Conservation (phyloP, 2,329 filamentous ascomycete genomes). For the Phaeosphaeria sp. region DNA sequence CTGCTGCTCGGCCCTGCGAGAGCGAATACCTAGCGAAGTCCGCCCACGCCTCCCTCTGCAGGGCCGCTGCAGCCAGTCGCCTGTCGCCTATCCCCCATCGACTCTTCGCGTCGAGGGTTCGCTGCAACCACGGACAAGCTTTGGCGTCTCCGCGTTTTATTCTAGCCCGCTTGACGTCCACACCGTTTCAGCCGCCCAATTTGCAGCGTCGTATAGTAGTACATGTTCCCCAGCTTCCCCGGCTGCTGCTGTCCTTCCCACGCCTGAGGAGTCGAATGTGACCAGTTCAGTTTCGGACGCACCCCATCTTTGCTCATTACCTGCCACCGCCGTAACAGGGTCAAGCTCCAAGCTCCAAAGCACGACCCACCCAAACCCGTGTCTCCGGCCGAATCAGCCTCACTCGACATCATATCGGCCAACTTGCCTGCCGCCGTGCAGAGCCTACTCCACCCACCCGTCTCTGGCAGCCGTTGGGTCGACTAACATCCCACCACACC, state of each 20-base stretch:
- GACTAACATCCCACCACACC: conserved; percentile 2
- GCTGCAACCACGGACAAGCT: conserved; percentile 15
- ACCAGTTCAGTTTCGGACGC: conserved; percentile 16
- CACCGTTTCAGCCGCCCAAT: conserved; percentile 21
- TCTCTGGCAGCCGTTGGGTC: conserved; percentile 7
- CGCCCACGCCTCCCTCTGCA: neutral
- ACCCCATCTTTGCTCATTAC: conserved; percentile 11
- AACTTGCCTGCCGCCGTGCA: conserved; percentile 10
- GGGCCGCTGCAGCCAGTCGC: neutral
- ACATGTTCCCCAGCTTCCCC: conserved; percentile 12
- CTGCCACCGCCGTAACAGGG: conserved; percentile 10
- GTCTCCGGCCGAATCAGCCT: conserved; percentile 27
- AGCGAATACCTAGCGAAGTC: conserved; percentile 17
- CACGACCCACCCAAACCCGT: conserved; percentile 19
- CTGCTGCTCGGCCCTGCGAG: conserved; percentile 12
- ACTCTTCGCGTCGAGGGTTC: conserved; percentile 16
- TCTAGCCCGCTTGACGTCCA: conserved; percentile 23
- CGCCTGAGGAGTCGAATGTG: conserved; percentile 11
- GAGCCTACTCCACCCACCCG: conserved; percentile 14
- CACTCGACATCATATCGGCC: conserved; percentile 27
- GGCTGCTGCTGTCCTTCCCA: neutral
- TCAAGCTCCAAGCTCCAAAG: conserved; percentile 4
- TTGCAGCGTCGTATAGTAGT: neutral
- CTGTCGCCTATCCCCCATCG: neutral
- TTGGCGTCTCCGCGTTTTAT: conserved; percentile 33